Evolutionary conservation across 2,329 filamentous ascomycete species (phyloP), one percentile per base, ranked within the genome.

Genomic region (Aschersonia sp.): DNA sequence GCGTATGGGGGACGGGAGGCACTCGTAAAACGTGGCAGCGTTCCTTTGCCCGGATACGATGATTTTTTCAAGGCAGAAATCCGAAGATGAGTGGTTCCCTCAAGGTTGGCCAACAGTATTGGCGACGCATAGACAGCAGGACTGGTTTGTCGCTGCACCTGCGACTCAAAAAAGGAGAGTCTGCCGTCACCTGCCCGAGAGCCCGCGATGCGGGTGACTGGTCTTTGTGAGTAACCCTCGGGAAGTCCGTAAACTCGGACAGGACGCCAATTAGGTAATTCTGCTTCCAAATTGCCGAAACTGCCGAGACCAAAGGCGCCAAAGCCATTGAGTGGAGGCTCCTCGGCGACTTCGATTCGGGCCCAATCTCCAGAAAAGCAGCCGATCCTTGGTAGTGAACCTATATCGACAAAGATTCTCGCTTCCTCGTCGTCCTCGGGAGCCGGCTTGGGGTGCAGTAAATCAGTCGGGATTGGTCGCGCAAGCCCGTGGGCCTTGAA

Each of bases 341-440:
- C 86, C 54, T 85, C 76, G 0, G 85, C 77, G 5, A 79, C 74
- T 65, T 95, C 88, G 9, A 96, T 72, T 29, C 84, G 82, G 9
- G 95, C 88, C 92, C 92, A 98, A 60, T 98, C 92, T 31, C 92
- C 92, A 0, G 91, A 97, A 61, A 98, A 98, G 63, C 91, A 97
- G 12, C 91, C 89, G 47, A 98, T 84, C 55, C 89, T 89, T 10
- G 87, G 84, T 28, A 98, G 67, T 1, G 87, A 86, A 49, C 79
- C 82, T 5, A 94, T 84, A 56, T 96, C 89, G 4, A 98, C 89
- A 58, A 91, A 98, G 2, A 97, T 77, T 45, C 92, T 81, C 2
- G 87, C 82, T 56, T 94, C 84, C 54, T 95, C 89, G 51, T 98
- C 92, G 51, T 96, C 89, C 30, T 80, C 77, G 1, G 73, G 64